Conservation (phyloP, 495 filamentous ascomycete species). For the Acidomyces sp. region DNA sequence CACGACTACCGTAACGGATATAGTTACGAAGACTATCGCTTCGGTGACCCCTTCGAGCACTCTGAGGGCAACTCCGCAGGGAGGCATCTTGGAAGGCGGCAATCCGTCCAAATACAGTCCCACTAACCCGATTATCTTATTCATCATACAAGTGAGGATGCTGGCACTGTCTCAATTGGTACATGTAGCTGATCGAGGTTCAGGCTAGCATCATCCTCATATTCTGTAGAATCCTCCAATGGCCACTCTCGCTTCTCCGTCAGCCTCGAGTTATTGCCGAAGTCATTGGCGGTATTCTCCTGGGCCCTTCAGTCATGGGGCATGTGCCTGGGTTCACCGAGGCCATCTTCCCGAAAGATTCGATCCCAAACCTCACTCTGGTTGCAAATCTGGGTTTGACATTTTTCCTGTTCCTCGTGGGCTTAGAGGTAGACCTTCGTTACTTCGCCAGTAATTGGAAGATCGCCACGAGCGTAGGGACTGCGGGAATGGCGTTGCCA, state of each 20-base stretch:
- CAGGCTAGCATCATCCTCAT: constrained; percentile 83
- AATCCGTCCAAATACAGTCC: constrained; percentile 61
- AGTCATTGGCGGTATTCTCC: constrained; percentile 81
- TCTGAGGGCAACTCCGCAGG: constrained; percentile 38
- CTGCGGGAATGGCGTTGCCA: constrained; percentile 76
- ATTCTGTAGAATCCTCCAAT: constrained; percentile 72
- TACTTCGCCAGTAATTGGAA: constrained; percentile 78
- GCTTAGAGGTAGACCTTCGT: constrained; percentile 83
- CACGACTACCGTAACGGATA: constrained; percentile 15
- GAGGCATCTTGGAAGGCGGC: constrained; percentile 59
- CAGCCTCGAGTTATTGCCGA: constrained; percentile 93
- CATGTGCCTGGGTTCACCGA: constrained; percentile 67
- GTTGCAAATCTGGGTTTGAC: constrained; percentile 84
- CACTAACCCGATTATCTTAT: constrained; percentile 77
- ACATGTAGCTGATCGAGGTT: constrained; percentile 9
- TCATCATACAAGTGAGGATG: constrained; percentile 74
- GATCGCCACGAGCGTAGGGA: constrained; percentile 65
- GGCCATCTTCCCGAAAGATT: constrained; percentile 61
- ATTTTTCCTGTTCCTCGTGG: constrained; percentile 85
- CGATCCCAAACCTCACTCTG: constrained; percentile 62
- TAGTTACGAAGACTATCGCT: constrained; percentile 20
- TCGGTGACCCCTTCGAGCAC: constrained; percentile 21
- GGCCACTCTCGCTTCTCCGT: constrained; percentile 69
- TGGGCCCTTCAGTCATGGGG: constrained; percentile 79
- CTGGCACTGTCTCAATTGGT: neutral